Percentiles rank a stretch among this genome's conserved stretches.
phyloP scores from a whole-genome alignment of 352 stramenopile genomes.

The Peronospora farinosa region DNA sequence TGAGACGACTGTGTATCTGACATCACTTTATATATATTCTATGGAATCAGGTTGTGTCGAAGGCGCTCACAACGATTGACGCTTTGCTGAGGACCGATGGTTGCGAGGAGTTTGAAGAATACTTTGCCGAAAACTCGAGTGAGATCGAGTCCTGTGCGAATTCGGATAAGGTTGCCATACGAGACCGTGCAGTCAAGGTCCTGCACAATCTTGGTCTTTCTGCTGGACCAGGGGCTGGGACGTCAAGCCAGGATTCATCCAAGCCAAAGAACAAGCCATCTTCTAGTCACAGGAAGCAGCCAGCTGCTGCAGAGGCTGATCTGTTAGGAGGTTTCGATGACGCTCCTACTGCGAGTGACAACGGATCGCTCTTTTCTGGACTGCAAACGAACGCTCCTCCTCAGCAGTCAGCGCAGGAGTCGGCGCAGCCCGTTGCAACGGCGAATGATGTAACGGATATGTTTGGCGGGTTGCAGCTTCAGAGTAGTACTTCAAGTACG shows the following conservation, averaged over 20 bases:
- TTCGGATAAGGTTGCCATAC: slow-evolving; percentile 73
- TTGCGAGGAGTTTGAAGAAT: slow-evolving; percentile 80
- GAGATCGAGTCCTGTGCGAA: slow-evolving; percentile 69
- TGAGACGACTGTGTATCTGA: neutral
- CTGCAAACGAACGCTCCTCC: slow-evolving; percentile 39
- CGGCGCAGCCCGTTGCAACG: slow-evolving; percentile 18
- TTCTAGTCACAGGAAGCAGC: slow-evolving; percentile 34
- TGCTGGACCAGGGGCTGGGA: slow-evolving; percentile 21
- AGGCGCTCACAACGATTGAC: slow-evolving; percentile 92
- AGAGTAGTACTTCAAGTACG: slow-evolving; percentile 33
- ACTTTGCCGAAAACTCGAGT: slow-evolving; percentile 73
- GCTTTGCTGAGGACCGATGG: slow-evolving; percentile 68
- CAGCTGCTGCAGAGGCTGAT: slow-evolving; percentile 42
- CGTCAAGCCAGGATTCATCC: slow-evolving; percentile 22
- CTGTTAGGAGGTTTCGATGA: slow-evolving; percentile 68
- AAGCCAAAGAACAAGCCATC: slow-evolving; percentile 27
- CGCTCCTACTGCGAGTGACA: slow-evolving; percentile 32
- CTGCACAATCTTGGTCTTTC: slow-evolving; percentile 53
- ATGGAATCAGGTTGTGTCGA: slow-evolving; percentile 84
- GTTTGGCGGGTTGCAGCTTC: slow-evolving; percentile 70
- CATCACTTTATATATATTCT: slow-evolving; percentile 4
- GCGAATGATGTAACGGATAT: slow-evolving; percentile 51
- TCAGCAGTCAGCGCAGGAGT: slow-evolving; percentile 24
- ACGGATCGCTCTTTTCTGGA: slow-evolving; percentile 51
- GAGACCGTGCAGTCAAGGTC: slow-evolving; percentile 73